phyloP scores from a whole-genome alignment of 192 early-diverging fungal species.

The Backusella tuberculispora region DNA sequence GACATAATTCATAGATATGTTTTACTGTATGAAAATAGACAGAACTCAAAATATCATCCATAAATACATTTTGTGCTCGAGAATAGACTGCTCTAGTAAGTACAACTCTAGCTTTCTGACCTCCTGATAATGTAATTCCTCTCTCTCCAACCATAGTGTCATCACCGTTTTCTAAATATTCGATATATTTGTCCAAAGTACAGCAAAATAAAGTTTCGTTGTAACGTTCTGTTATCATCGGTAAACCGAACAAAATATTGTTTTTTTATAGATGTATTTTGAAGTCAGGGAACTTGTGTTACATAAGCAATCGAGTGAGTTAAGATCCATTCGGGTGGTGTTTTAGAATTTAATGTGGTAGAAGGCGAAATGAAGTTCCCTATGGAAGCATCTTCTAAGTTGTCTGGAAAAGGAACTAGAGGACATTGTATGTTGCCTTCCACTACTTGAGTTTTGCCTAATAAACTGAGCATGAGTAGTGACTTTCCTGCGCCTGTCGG shows the following conservation, averaged over 20 bases:
- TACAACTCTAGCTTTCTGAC: slow-evolving; percentile 85
- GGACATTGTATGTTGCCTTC: slow-evolving; percentile 46
- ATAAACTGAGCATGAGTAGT: slow-evolving; percentile 75
- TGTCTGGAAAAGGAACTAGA: slow-evolving; percentile 6
- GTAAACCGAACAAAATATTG: slow-evolving; percentile 66
- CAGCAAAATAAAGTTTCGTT: slow-evolving; percentile 61
- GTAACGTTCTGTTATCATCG: slow-evolving; percentile 29
- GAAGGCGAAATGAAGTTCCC: not conserved
- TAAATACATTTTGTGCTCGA: slow-evolving; percentile 62
- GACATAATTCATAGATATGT: slow-evolving; percentile 76
- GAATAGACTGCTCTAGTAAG: slow-evolving; percentile 88
- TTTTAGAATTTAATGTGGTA: not conserved
- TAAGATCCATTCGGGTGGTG: slow-evolving; percentile 35
- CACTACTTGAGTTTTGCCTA: slow-evolving; percentile 61
- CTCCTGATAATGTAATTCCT: slow-evolving; percentile 82
- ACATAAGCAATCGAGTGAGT: slow-evolving; percentile 72
- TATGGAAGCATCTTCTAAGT: not conserved
- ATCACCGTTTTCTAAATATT: slow-evolving; percentile 85
- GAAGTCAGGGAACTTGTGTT: slow-evolving; percentile 67
- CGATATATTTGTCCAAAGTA: slow-evolving; percentile 77
- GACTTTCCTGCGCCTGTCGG: slow-evolving; percentile 67
- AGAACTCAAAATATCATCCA: slow-evolving; percentile 90
- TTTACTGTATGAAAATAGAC: slow-evolving; percentile 84
- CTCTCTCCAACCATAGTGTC: slow-evolving; percentile 80
- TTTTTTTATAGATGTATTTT: slow-evolving; percentile 74